phyloP scores from a whole-genome alignment of 2,329 filamentous ascomycete genomes.

The Colletotrichum sp. region DNA sequence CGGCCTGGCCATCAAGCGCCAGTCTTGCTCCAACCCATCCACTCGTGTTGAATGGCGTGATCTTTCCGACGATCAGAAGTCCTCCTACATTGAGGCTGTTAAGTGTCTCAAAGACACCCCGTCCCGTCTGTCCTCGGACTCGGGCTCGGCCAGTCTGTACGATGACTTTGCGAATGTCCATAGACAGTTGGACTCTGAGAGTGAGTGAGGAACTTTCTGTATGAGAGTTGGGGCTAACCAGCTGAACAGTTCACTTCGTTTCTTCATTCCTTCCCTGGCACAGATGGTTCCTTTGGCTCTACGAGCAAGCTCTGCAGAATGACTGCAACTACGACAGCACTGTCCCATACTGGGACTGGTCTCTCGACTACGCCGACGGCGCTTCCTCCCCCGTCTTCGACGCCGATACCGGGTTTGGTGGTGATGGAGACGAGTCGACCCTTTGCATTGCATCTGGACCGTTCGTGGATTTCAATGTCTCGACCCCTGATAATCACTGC shows the following conservation, averaged over 20 bases:
- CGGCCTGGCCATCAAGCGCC: background rate
- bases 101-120: background rate
- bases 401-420: constrained; percentile 31
- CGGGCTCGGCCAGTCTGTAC: background rate
- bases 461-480: constrained; percentile 24
- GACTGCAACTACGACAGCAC: constrained; percentile 6
- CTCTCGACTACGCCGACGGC: constrained; percentile 29
- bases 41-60: background rate
- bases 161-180: background rate
- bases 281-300: constrained; percentile 35
- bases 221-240: background rate
- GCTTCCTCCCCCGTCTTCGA: constrained; percentile 26
- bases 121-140: background rate
- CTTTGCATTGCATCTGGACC: constrained; percentile 24
- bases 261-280: constrained; percentile 38
- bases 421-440: constrained; percentile 22
- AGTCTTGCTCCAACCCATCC: background rate
- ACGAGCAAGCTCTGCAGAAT: constrained; percentile 29
- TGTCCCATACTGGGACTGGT: constrained; percentile 39
- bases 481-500: constrained; percentile 16
- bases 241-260: background rate
- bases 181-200: background rate
- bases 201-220: background rate
- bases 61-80: background rate
- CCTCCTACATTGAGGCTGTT: background rate